Conservation (phyloP, 108 stramenopile genomes). For the Nitzschia inconspicua region DNA sequence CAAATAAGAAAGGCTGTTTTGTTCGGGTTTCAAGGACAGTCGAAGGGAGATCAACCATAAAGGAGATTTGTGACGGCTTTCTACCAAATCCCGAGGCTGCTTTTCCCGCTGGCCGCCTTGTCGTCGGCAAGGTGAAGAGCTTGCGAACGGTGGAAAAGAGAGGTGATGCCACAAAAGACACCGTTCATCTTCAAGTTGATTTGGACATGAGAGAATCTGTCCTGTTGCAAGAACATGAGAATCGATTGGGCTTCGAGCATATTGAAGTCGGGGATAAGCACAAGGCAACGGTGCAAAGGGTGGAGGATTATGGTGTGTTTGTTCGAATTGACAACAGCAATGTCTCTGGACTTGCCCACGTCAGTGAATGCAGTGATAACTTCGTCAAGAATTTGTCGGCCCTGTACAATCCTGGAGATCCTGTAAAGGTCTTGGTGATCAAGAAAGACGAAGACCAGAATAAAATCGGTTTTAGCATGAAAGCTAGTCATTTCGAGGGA, state of each 20-base stretch:
- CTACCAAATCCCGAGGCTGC: slow-evolving; percentile 66
- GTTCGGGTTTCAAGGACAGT: slow-evolving; percentile 74
- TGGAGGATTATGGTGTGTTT: slow-evolving; percentile 92
- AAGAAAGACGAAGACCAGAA: slow-evolving; percentile 71
- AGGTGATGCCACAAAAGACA: slow-evolving; percentile 17
- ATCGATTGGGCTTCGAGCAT: slow-evolving; percentile 65
- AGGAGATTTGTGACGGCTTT: slow-evolving; percentile 87
- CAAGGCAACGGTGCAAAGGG: slow-evolving; percentile 79
- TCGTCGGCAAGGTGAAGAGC: slow-evolving; percentile 82
- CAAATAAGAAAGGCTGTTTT: slow-evolving; percentile 92
- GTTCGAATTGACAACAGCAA: slow-evolving; percentile 85
- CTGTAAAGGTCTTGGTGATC: slow-evolving; percentile 90
- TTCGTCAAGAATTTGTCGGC: slow-evolving; percentile 69
- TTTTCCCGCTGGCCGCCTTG: slow-evolving; percentile 89
- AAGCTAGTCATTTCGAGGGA: slow-evolving; percentile 89
- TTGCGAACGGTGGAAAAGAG: slow-evolving; percentile 24
- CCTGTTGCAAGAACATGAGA: slow-evolving; percentile 52
- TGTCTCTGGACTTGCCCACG: slow-evolving; percentile 87
- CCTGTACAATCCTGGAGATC: slow-evolving; percentile 89
- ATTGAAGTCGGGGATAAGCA: slow-evolving; percentile 73
- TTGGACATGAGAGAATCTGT: slow-evolving; percentile 79
- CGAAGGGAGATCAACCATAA: slow-evolving; percentile 84
- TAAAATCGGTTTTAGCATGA: slow-evolving; percentile 81
- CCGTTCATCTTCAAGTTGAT: slow-evolving; percentile 46
- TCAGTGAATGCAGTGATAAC: slow-evolving; percentile 87